These are phyloP conservation scores for Purpureocillium lavendulum DNA, from an alignment of 2,329 filamentous ascomycete species.

Conservation along the genomic window DNA sequence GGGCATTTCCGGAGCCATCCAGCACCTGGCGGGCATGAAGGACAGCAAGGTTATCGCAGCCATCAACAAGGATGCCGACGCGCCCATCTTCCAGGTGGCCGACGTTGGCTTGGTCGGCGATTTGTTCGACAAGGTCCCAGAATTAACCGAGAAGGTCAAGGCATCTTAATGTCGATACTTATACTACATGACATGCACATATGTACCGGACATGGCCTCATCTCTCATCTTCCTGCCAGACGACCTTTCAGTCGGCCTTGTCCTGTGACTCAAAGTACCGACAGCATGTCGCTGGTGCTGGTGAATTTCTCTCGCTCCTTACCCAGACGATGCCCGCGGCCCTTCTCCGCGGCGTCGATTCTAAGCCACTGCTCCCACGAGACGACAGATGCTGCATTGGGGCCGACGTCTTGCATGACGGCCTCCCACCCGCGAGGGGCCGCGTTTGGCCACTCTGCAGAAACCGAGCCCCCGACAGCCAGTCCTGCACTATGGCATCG, in stretches of 20 bases:
- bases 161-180: slow-evolving; percentile 18
- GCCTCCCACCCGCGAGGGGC: slow-evolving; percentile 62
- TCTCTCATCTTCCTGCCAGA: slow-evolving; percentile 16
- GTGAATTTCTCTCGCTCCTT: slow-evolving; percentile 73
- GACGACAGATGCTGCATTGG: slow-evolving; percentile 53
- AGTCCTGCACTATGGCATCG: slow-evolving; percentile 76
- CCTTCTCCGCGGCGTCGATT: slow-evolving; percentile 73
- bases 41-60: slow-evolving; percentile 99
- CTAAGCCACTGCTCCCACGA: slow-evolving; percentile 77
- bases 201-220: slow-evolving; percentile 8
- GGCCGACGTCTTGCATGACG: slow-evolving; percentile 49
- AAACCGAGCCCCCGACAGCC: slow-evolving; percentile 40
- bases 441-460: slow-evolving; percentile 14
- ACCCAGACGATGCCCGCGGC: slow-evolving; percentile 55
- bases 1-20: slow-evolving; percentile 94
- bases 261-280: slow-evolving; percentile 30
- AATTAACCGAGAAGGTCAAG: slow-evolving; percentile 93
- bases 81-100: slow-evolving; percentile 96
- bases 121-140: slow-evolving; percentile 89
- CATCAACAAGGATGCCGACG: slow-evolving; percentile 96
- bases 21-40: slow-evolving; percentile 99
- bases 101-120: slow-evolving; percentile 94
- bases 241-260: neutral
- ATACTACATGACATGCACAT: neutral
- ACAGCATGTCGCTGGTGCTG: slow-evolving; percentile 48